Percentiles rank a stretch among this genome's conserved stretches.
Conservation (phyloP, 2,329 filamentous ascomycete species). For the Fusarium globosum region DNA sequence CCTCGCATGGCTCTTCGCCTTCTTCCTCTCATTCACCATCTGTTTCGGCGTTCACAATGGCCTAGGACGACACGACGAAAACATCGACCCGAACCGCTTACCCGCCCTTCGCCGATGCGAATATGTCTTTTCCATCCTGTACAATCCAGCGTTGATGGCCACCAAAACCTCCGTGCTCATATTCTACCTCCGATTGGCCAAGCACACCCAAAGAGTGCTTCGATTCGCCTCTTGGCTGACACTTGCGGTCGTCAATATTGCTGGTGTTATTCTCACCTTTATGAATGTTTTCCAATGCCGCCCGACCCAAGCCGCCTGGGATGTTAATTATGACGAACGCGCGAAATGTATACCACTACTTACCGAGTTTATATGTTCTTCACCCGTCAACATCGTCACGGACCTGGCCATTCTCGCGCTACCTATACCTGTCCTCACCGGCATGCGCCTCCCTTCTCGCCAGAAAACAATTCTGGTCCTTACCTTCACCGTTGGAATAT, state of each 20-base stretch:
- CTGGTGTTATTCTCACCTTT: conserved; percentile 82
- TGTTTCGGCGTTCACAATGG: conserved; percentile 72
- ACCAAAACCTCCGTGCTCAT: conserved; percentile 93
- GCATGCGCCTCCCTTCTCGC: conserved; percentile 83
- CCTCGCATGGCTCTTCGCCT: conserved; percentile 78
- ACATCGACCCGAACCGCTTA: conserved; percentile 65
- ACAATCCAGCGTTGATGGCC: conserved; percentile 91
- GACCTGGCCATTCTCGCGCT: conserved; percentile 88
- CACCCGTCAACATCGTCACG: conserved; percentile 91
- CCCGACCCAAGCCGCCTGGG: conserved; percentile 78
- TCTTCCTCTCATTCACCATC: conserved; percentile 75
- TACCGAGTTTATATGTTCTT: conserved; percentile 76
- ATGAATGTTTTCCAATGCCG: conserved; percentile 89
- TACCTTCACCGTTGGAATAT: conserved; percentile 88
- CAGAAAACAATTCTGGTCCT: conserved; percentile 90
- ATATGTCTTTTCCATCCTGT: conserved; percentile 72
- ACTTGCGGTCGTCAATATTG: conserved; percentile 80
- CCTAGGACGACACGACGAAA: conserved; percentile 72
- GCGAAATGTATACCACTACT: conserved; percentile 66
- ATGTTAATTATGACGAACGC: conserved; percentile 48
- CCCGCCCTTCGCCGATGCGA: conserved; percentile 66
- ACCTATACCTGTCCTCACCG: conserved; percentile 87
- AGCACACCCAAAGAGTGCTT: conserved; percentile 79
- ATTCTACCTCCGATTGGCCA: conserved; percentile 87
- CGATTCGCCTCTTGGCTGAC: conserved; percentile 85